These are phyloP conservation scores for Hypoxylon fragiforme DNA, from an alignment of 495 filamentous ascomycete genomes.

Conservation along the genomic window DNA sequence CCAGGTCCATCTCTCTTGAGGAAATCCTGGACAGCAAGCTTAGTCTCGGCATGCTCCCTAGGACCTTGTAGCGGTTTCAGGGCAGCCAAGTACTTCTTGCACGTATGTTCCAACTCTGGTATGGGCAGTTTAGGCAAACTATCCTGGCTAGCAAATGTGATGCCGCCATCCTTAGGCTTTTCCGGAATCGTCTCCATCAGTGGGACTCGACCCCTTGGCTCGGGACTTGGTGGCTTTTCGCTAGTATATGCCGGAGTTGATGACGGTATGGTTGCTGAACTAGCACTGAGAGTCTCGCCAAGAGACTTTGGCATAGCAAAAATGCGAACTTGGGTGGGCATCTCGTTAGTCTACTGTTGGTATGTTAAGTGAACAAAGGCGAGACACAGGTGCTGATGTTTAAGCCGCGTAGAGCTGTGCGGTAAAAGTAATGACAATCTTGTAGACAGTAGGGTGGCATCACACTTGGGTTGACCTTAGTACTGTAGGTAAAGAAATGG, in stretches of 20 bases:
- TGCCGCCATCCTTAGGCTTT: slow-evolving; percentile 57
- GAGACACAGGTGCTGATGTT: slow-evolving; percentile 77
- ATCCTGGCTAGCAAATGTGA: slow-evolving; percentile 90
- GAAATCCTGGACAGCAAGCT: slow-evolving; percentile 81
- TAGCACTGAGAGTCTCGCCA: slow-evolving; percentile 60
- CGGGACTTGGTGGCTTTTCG: slow-evolving; percentile 34
- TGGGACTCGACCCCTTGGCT: slow-evolving; percentile 33
- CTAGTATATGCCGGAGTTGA: slow-evolving; percentile 38
- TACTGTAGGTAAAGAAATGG: slow-evolving; percentile 9
- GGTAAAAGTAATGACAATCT: slow-evolving; percentile 92
- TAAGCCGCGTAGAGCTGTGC: slow-evolving; percentile 79
- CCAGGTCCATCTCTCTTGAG: slow-evolving; percentile 79
- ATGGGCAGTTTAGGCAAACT: slow-evolving; percentile 90
- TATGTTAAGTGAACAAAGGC: slow-evolving; percentile 66
- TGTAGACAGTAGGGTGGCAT: slow-evolving; percentile 85
- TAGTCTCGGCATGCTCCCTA: slow-evolving; percentile 83
- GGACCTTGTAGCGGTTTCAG: slow-evolving; percentile 78
- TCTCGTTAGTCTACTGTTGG: slow-evolving; percentile 43
- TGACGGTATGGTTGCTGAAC: slow-evolving; percentile 37
- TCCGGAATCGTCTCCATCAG: slow-evolving; percentile 45
- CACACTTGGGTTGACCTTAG: slow-evolving; percentile 41
- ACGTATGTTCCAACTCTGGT: slow-evolving; percentile 82
- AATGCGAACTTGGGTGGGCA: slow-evolving; percentile 59
- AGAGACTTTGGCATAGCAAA: slow-evolving; percentile 74
- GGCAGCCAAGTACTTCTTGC: slow-evolving; percentile 77